A percentile compares a stretch with the other conserved stretches of the same genome.
Evolutionary conservation across 768 basidiomycete genomes (phyloP).

Genomic region (Auricularia auricula-judae): DNA sequence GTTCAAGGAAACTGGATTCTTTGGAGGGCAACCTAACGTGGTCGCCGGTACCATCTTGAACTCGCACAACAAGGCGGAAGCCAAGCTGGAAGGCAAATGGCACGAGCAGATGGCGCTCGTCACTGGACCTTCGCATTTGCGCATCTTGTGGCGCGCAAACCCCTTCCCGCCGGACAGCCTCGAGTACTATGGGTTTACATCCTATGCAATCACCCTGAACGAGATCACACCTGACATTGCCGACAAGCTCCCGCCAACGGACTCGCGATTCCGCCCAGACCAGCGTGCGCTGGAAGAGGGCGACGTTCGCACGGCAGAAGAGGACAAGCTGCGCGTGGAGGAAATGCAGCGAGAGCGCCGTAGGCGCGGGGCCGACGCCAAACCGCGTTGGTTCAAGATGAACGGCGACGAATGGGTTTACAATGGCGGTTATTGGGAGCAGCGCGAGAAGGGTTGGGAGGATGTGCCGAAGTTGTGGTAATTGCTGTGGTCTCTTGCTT

Average conservation of each 20-base stretch:
- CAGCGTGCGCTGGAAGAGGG: constrained; percentile 77
- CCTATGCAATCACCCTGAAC: constrained; percentile 69
- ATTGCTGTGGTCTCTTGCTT: background rate
- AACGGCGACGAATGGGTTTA: constrained; percentile 66
- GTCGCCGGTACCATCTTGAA: constrained; percentile 53
- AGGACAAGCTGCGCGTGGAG: constrained; percentile 60
- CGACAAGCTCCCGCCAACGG: constrained; percentile 61
- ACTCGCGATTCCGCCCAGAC: constrained; percentile 74
- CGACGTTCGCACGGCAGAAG: constrained; percentile 56
- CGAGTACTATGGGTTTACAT: constrained; percentile 75
- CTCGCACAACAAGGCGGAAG: constrained; percentile 38
- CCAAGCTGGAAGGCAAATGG: constrained; percentile 82
- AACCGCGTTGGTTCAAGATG: constrained; percentile 68
- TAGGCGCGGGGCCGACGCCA: constrained; percentile 41
- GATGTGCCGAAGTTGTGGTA: constrained; percentile 8
- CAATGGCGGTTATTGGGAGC: constrained; percentile 76
- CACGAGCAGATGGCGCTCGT: constrained; percentile 69
- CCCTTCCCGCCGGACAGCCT: constrained; percentile 62
- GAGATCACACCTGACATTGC: constrained; percentile 60
- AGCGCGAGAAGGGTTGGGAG: constrained; percentile 51
- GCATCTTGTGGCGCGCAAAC: constrained; percentile 64
- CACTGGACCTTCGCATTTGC: constrained; percentile 56
- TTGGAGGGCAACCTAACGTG: constrained; percentile 58
- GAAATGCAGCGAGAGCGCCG: constrained; percentile 68
- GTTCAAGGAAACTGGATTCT: constrained; percentile 80